Percentiles rank a stretch among this genome's conserved stretches.
Conservation (phyloP, 2,329 filamentous ascomycete species). For the Penicillium brevicompactum region DNA sequence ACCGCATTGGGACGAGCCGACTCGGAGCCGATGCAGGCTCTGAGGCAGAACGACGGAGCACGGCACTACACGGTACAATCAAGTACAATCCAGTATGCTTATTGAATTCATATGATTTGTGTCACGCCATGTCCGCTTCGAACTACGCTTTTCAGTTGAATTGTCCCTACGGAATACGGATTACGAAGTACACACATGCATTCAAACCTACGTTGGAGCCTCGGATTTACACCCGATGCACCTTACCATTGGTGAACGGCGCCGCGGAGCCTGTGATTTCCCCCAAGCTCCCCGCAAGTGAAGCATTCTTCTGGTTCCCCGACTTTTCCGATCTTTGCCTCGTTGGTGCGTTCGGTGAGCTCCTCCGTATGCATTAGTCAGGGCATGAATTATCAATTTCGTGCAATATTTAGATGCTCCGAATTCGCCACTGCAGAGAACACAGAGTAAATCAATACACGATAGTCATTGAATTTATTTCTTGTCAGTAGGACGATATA, state of each 20-base stretch:
- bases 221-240: not conserved
- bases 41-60: not conserved
- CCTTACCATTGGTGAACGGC: constrained; percentile 17
- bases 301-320: constrained; percentile 4
- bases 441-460: too few relatives aligned
- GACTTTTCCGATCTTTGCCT: constrained; percentile 26
- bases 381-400: not conserved
- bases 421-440: too few relatives aligned
- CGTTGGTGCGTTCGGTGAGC: constrained; percentile 29
- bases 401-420: not conserved
- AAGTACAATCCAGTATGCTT: constrained; percentile 3
- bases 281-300: constrained; percentile 1
- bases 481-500: too few relatives aligned
- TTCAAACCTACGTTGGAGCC: not conserved
- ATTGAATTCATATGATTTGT: not conserved
- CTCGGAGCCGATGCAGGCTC: constrained; percentile 14
- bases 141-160: not conserved
- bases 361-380: not conserved
- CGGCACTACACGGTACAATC: constrained; percentile 4
- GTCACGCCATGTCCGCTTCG: not conserved
- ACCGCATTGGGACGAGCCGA: constrained; percentile 19
- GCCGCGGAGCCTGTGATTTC: constrained; percentile 8
- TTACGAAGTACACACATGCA: not conserved
- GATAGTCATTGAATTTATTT: too few relatives aligned
- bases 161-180: not conserved